Percentiles rank a stretch among this genome's conserved stretches.
phyloP scores from a whole-genome alignment of 2,329 filamentous ascomycete genomes.

The Colletotrichum sublineola region DNA sequence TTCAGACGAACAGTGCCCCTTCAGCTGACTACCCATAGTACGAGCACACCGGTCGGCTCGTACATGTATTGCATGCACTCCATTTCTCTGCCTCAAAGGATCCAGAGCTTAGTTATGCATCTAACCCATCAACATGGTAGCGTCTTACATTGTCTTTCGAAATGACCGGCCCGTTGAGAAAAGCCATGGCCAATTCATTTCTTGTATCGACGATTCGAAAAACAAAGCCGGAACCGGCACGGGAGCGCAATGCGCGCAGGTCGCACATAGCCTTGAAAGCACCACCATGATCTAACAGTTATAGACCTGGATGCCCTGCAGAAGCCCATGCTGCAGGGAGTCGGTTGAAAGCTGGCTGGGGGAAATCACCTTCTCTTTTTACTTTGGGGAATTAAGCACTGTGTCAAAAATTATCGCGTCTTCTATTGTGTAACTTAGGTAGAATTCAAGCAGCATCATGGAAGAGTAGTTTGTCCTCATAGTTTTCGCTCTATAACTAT shows the following conservation, averaged over 20 bases:
- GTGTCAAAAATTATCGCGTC: too few relatives aligned
- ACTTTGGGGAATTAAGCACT: too few relatives aligned
- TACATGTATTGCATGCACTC: too few relatives aligned
- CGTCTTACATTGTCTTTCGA: not conserved
- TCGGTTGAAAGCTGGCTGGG: too few relatives aligned
- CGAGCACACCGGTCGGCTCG: not conserved
- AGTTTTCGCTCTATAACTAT: too few relatives aligned
- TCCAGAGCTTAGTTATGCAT: not conserved
- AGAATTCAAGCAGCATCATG: too few relatives aligned
- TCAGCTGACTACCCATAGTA: not conserved
- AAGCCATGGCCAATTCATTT: not conserved
- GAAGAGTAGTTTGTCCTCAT: too few relatives aligned
- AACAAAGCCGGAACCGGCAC: not conserved
- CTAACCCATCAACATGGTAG: not conserved
- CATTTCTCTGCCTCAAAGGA: not conserved
- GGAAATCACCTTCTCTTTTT: too few relatives aligned
- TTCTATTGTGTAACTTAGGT: too few relatives aligned
- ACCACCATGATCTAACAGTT: too few relatives aligned
- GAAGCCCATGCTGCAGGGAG: too few relatives aligned
- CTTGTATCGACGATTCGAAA: not conserved
- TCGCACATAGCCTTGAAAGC: not conserved
- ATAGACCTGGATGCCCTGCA: too few relatives aligned
- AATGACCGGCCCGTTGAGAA: not conserved
- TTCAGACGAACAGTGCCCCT: not conserved
- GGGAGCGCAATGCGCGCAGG: not conserved